phyloP scores from a whole-genome alignment of 768 basidiomycete genomes.

The Hericium erinaceus region DNA sequence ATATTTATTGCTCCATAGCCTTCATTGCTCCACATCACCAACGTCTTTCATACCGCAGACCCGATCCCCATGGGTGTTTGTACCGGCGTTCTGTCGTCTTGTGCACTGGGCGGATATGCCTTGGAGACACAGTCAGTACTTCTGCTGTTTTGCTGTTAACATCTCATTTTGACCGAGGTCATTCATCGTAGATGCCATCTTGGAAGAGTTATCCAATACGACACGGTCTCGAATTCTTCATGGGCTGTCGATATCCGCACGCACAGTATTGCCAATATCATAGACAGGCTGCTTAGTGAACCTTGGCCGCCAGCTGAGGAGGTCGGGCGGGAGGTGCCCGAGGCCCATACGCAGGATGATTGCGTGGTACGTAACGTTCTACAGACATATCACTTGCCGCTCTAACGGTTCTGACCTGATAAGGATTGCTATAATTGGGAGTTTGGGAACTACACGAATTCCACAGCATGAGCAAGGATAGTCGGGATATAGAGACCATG shows the following conservation, averaged over 20 bases:
- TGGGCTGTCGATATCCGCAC: slow-evolving; percentile 81
- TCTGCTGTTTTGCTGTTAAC: not conserved
- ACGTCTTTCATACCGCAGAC: slow-evolving; percentile 90
- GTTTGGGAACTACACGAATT: not conserved
- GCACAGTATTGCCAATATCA: slow-evolving; percentile 72
- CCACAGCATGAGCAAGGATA: not conserved
- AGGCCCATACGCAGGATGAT: slow-evolving; percentile 43
- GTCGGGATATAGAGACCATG: no score
- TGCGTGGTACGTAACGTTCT: slow-evolving; percentile 48
- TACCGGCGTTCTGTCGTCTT: slow-evolving; percentile 66
- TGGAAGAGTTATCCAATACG: slow-evolving; percentile 81
- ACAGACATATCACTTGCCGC: not conserved
- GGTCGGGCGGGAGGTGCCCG: slow-evolving; percentile 54
- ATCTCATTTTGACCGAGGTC: not conserved
- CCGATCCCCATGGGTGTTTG: slow-evolving; percentile 85
- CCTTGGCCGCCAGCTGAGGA: slow-evolving; percentile 66
- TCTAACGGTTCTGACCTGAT: not conserved
- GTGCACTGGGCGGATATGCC: slow-evolving; percentile 80
- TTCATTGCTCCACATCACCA: slow-evolving; percentile 66
- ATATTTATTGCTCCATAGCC: slow-evolving; percentile 32
- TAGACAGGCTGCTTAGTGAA: slow-evolving; percentile 59
- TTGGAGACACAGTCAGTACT: slow-evolving; percentile 52
- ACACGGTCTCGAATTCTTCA: slow-evolving; percentile 77
- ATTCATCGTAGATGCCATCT: slow-evolving; percentile 61
- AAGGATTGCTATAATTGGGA: not conserved